These are phyloP conservation scores for Neofusicoccum kwambonambiense DNA, from an alignment of 2,329 filamentous ascomycete genomes.

Conservation along the genomic window DNA sequence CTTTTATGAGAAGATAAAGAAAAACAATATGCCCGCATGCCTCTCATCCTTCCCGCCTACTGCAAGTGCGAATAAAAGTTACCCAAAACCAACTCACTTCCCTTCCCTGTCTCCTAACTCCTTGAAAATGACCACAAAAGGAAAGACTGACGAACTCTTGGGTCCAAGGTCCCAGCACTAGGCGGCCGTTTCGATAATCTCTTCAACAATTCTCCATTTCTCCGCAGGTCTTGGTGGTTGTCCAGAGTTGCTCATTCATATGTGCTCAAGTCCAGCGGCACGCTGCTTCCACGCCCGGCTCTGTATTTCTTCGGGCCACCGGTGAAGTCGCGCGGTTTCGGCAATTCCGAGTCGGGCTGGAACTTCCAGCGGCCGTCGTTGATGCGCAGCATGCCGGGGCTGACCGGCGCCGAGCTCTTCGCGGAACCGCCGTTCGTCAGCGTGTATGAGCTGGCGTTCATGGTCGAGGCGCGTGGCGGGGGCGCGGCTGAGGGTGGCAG, in stretches of 20 bases:
- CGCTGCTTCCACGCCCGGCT: constrained; percentile 88
- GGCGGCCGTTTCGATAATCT: constrained; percentile 3
- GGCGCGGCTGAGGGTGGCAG: constrained; percentile 30
- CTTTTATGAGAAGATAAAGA: not conserved
- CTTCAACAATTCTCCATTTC: no score
- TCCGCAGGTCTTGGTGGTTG: no score
- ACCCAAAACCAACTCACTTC: not conserved
- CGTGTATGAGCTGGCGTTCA: constrained; percentile 76
- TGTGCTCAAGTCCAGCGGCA: constrained; percentile 77
- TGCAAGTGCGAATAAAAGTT: not conserved
- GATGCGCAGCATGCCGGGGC: constrained; percentile 36
- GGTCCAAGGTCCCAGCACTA: not conserved
- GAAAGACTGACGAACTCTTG: not conserved
- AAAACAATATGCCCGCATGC: not conserved
- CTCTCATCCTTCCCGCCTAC: not conserved
- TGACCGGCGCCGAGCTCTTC: constrained; percentile 21
- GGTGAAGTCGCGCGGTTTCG: constrained; percentile 78
- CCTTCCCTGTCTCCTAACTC: constrained; percentile 10
- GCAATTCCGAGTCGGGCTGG: constrained; percentile 75
- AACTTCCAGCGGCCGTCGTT: constrained; percentile 82
- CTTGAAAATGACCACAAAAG: not conserved
- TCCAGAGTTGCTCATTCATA: constrained; percentile 40
- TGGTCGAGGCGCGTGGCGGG: constrained; percentile 52
- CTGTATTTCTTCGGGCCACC: constrained; percentile 77
- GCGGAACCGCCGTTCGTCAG: constrained; percentile 41